phyloP scores from a whole-genome alignment of 208 protist species.

The Trypanosoma congolense region DNA sequence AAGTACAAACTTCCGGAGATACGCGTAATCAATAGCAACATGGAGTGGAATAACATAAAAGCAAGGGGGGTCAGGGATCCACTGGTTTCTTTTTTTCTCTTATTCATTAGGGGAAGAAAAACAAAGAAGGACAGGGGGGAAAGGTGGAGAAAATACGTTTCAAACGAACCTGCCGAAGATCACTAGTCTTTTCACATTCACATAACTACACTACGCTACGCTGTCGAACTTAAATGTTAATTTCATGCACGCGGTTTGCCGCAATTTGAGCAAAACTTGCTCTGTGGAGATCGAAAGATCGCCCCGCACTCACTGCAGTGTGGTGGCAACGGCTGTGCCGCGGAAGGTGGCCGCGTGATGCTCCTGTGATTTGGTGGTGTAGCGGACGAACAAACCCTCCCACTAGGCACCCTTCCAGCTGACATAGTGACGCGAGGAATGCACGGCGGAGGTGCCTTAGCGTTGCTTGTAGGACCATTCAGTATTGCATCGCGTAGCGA shows the following conservation, averaged over 20 bases:
- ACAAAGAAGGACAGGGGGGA: not conserved
- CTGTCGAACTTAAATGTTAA: not conserved
- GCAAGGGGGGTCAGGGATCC: too few relatives aligned
- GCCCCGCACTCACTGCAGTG: constrained; percentile 52
- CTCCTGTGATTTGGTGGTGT: too few relatives aligned
- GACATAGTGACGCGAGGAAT: too few relatives aligned
- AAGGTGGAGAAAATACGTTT: constrained; percentile 16
- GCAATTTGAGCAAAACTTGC: constrained; percentile 60
- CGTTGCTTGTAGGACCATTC: constrained; percentile 26
- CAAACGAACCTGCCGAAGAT: too few relatives aligned
- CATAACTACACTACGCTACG: too few relatives aligned
- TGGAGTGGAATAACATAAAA: too few relatives aligned
- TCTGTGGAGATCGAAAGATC: constrained; percentile 33
- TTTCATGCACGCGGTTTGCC: constrained; percentile 28
- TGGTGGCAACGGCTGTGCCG: constrained; percentile 1
- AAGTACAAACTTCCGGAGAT: too few relatives aligned
- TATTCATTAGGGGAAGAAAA: not conserved
- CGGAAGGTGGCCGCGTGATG: not conserved
- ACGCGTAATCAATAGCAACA: too few relatives aligned
- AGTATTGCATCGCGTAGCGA: constrained; percentile 64
- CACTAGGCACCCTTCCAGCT: too few relatives aligned
- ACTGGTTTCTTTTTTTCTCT: too few relatives aligned
- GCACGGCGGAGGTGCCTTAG: not conserved
- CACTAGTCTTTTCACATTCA: too few relatives aligned
- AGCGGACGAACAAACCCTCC: too few relatives aligned